Base-by-base conservation (phyloP, 2,329 filamentous ascomycete genomes). In the Fusarium proliferatum region DNA sequence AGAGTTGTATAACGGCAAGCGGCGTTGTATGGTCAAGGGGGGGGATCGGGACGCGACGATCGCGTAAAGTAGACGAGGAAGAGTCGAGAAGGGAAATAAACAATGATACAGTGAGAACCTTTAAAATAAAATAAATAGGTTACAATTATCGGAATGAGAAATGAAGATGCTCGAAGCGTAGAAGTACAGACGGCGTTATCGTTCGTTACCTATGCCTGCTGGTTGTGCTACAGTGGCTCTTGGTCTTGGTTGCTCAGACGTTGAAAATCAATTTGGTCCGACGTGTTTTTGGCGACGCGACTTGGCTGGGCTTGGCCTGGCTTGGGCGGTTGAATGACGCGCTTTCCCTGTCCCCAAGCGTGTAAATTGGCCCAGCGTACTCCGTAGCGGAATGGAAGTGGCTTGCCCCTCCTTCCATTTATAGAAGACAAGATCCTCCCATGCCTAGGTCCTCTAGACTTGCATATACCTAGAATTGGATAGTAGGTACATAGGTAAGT, bases 271-370 rank as follows among this genome's bases (percentile, higher is more conserved):
- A 72, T 76, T 76, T 69, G 64, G 49, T 16, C 48, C 60, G 69
- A 63, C 76, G 76, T 72, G 76, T 79, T 79, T 79, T 78, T 72
- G 74, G 68, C 69, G 74, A 79, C 77, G 77, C 77, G 78, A 70
- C 72, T 71, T 68, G 39, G 28, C 52, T 42, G 30, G 30, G 30
- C 30, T 30, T 33, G 11, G 33, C 11, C 11, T 56, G 28, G 38
- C 16, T 57, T 56, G 49, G 49, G 30, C 17, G 33, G n/a, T 36
- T 36, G 53, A 60, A 64, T 71, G 71, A 79, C 78, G 78, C 78
- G 72, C 71, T 71, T 64, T 61, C 62, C 48, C 17, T 26, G 30
- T n/a, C 26, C n/a, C n/a, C 34, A 12, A 26, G 33, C 69, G 71
- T 52, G 62, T 64, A 67, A 70, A 71, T 76, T 75, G 59, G 62